phyloP scores from a whole-genome alignment of 1,284 basidiomycete genomes.

The Moesziomyces parantarcticus region DNA sequence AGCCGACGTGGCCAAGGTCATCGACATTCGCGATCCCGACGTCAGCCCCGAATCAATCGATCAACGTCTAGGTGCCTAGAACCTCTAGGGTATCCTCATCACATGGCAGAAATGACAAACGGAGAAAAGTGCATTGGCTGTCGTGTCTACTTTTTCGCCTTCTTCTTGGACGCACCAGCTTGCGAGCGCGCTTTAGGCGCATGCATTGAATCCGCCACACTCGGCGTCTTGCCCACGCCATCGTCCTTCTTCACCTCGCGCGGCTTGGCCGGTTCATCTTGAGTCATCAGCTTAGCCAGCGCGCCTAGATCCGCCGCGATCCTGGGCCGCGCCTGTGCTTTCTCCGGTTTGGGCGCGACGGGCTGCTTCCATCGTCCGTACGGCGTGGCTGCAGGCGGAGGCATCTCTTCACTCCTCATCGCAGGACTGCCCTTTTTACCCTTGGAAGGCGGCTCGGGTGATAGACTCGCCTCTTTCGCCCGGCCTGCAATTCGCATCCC shows the following conservation, averaged over 20 bases:
- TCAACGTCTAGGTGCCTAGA: conserved; percentile 52
- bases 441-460: conserved; percentile 10
- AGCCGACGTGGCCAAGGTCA: conserved; percentile 60
- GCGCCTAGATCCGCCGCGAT: conserved; percentile 19
- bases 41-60: conserved; percentile 38
- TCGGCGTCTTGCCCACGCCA: background rate
- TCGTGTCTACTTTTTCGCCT: conserved; percentile 2
- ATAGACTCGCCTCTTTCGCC: conserved; percentile 19
- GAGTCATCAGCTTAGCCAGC: conserved; percentile 16
- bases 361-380: conserved; percentile 41
- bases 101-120: too few species aligned
- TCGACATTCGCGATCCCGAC: conserved; percentile 60
- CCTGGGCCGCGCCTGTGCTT: background rate
- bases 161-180: background rate
- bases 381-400: conserved; percentile 29
- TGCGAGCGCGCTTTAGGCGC: conserved; percentile 7
- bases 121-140: too few species aligned
- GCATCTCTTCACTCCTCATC: background rate
- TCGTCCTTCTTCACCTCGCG: background rate
- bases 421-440: background rate
- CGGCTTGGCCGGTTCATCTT: background rate
- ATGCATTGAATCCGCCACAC: conserved; percentile 19
- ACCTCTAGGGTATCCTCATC: too few species aligned
- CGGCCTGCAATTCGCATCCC: conserved; percentile 46
- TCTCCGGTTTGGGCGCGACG: background rate